These are phyloP conservation scores for Grosmannia serpens DNA, from an alignment of 2,329 filamentous ascomycete species.

Conservation along the genomic window DNA sequence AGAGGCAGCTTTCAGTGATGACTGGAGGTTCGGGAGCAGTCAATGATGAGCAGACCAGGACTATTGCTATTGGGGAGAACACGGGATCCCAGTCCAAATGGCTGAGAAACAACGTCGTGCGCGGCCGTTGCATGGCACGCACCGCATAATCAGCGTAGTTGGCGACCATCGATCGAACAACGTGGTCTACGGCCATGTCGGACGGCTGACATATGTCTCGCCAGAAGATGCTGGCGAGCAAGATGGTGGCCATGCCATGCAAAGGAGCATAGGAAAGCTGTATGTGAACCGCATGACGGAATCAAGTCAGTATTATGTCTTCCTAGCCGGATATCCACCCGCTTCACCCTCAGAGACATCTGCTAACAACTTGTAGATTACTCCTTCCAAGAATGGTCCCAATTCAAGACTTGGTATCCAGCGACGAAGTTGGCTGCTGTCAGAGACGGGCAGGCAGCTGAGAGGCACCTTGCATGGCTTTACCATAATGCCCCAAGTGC, in stretches of 20 bases:
- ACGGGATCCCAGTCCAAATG: constrained; percentile 11
- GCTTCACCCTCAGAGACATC: neutral
- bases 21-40: neutral
- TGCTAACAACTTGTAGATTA: neutral
- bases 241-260: too few species aligned
- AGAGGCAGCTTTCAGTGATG: neutral
- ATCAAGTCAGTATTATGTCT: constrained; percentile 13
- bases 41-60: neutral
- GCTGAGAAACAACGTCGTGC: constrained; percentile 11
- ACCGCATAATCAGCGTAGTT: constrained; percentile 5
- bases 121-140: neutral
- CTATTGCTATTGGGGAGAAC: neutral
- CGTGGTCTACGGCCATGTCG: constrained; percentile 42
- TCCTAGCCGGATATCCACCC: too few species aligned
- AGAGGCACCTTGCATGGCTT: constrained; percentile 36
- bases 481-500: constrained; percentile 39
- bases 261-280: constrained; percentile 4
- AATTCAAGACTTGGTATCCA: constrained; percentile 17
- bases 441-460: neutral
- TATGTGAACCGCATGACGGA: constrained; percentile 5
- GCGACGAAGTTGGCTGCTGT: constrained; percentile 8
- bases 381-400: constrained; percentile 17
- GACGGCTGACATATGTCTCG: constrained; percentile 32
- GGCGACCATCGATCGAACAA: constrained; percentile 28
- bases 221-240: constrained; percentile 11